Conservation (phyloP, 495 filamentous ascomycete species). For the Lasiosphaeria miniovina region DNA sequence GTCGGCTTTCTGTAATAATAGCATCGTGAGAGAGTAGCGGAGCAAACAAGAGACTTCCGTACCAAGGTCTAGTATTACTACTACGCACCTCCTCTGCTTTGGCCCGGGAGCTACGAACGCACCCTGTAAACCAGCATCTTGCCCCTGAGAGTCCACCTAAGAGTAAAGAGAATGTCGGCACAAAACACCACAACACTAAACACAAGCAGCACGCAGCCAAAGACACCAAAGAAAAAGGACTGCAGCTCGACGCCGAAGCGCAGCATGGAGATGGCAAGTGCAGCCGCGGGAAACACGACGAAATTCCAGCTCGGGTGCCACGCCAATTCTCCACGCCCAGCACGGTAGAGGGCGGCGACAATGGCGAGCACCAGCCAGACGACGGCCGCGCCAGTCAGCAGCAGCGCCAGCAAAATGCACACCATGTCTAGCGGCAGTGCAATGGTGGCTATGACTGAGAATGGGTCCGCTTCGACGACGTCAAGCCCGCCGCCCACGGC, state of each 20-base stretch:
- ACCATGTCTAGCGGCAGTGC: constrained; percentile 4
- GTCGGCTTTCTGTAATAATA: too few relatives aligned
- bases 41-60: too few relatives aligned
- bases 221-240: constrained; percentile 13
- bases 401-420: constrained; percentile 11
- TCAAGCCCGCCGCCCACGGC: not conserved
- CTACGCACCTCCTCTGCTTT: not conserved
- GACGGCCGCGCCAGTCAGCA: constrained; percentile 13
- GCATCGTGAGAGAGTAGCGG: too few relatives aligned
- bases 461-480: not conserved
- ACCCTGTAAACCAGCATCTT: constrained; percentile 2
- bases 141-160: not conserved
- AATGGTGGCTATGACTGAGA: not conserved
- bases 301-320: constrained; percentile 15
- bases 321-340: constrained; percentile 2
- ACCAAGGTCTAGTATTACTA: too few relatives aligned
- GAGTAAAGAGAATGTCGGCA: constrained; percentile 10
- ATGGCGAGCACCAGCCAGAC: constrained; percentile 14
- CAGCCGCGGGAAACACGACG: constrained; percentile 6
- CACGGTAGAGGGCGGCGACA: constrained; percentile 1
- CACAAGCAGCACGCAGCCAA: constrained; percentile 11
- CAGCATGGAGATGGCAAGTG: constrained; percentile 9
- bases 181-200: constrained; percentile 1
- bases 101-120: not conserved
- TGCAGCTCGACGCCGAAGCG: constrained; percentile 9